phyloP scores from a whole-genome alignment of 345 rosid genomes.

The Salix caprea region DNA sequence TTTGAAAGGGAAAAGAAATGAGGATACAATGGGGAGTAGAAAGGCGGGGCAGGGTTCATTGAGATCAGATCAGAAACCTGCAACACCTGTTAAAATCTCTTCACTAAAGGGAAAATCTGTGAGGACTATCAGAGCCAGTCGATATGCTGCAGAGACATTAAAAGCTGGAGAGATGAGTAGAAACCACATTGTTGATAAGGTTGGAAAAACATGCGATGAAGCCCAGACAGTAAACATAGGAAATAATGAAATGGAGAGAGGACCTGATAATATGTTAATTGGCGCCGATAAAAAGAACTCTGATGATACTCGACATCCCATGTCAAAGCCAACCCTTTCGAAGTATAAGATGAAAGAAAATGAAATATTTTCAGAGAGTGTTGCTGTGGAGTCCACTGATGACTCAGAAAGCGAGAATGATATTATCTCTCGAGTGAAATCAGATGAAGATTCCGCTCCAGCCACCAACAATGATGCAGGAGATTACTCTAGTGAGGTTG shows the following conservation, averaged over 20 bases:
- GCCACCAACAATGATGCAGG: constrained; percentile 29
- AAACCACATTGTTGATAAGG: constrained; percentile 18
- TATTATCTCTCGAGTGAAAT: constrained; percentile 20
- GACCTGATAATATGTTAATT: constrained; percentile 4
- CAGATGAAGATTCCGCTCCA: constrained; percentile 22
- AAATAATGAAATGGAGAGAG: constrained; percentile 19
- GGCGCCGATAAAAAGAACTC: constrained; percentile 16
- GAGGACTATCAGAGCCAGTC: constrained; percentile 49
- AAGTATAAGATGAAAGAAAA: constrained; percentile 19
- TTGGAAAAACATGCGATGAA: constrained; percentile 11
- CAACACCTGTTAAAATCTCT: constrained; percentile 27
- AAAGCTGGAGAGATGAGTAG: constrained; percentile 26
- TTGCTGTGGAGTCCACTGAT: constrained; percentile 10
- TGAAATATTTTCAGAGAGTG: constrained; percentile 12
- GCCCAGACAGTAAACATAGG: constrained; percentile 12
- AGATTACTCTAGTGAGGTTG: constrained; percentile 56
- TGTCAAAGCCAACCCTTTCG: constrained; percentile 4
- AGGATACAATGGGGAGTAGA: constrained; percentile 16
- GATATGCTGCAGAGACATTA: constrained; percentile 18
- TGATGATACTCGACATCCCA: constrained; percentile 7
- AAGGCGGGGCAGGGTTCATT: constrained; percentile 30
- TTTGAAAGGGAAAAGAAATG: constrained; percentile 13
- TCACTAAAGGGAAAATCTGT: constrained; percentile 59
- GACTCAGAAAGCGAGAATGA: constrained; percentile 25
- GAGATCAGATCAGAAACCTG: constrained; percentile 32